Evolutionary conservation across 176 grass and related monocot genomes (phyloP), one percentile per base, ranked within the genome.

Genomic region (Olyra latifolia): DNA sequence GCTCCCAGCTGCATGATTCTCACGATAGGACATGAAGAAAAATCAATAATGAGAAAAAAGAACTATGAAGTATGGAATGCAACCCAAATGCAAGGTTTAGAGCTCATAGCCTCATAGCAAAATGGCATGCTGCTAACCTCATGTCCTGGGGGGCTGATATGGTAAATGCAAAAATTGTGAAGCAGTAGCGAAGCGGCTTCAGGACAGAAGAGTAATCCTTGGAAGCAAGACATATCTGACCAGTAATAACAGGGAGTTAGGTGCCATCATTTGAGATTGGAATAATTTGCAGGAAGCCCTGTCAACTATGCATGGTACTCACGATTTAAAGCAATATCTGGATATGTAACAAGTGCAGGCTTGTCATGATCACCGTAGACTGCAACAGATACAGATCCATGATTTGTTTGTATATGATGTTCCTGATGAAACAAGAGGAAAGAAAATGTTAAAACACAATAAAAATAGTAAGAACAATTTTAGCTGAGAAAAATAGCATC

Each of bases 141-240:
- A 77, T 99, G 96, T 55, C 96, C 96, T 76, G 96, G 96, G 72
- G 96, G 96, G 76, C 90, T 95, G 78, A 99, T 99, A 91, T 99
- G 93, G 72, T 99, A 99, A 71, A 99, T 92, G 57, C 90, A 99
- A 82, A 99, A 99, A 88, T 93, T 93, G 82, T 99, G 96, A 75
- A 99, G 92, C 64, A 99, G 85, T 71, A 99, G 82, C 7, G 96
- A 93, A 72, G 96, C 88, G 24, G 93, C 93, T 85, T 99, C 92
- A 67, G 96, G 92, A 43, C 96, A 95, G 83, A 99, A 95, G 19
- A 99, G 91, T 84, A 99, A 82, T 85, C 92, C 96, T 93, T 99
- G 93, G 88, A 99, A 99, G 74, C 93, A 93, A 63, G 96, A 95
- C 96, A 95, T 90, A 91, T 99, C 95, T 98, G 86, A 46, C 7